Evolutionary conservation across 2,329 filamentous ascomycete species (phyloP), one percentile per base, ranked within the genome.

Genomic region (Penicillium griseofulvum): DNA sequence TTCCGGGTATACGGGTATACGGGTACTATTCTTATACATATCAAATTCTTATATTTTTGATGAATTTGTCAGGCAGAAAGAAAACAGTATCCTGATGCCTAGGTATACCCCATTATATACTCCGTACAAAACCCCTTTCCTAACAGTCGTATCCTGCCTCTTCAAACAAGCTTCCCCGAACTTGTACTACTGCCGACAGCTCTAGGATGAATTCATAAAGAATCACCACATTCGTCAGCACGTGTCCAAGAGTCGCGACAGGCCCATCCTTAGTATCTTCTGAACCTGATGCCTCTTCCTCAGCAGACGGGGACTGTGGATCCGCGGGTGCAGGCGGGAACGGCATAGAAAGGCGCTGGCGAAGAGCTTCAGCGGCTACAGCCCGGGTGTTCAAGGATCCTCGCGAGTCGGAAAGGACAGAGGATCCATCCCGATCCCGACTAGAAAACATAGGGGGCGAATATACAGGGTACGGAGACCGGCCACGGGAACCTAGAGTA

Each of bases 201-300:
- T 94, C 90, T 47, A 93, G 80, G 47, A 93, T 74, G 68, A 94
- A 94, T 34, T 89, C 88, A 70, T 94, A 90, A 54, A 91, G 78
- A 48, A 93, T 83, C 55, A 93, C 83, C 38, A 88, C 84, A 69
- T 93, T 94, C 6, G 89, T 93, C 58, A 94, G 76, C 11, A 93
- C 78, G 69, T 93, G 89, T 38, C 87, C 90, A 5, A 94, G 83
- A 8, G 87, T 90, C 8, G 85, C 87, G 10, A 79, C 80, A 46
- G 72, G 74, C 5, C 74, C 68, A 28, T 68, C 68, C 44, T 71
- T 70, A 10, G 67, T 62, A 10, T 64, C 58, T 39, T 63, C 61
- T 16, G 44, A 17, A 4, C 55, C 56, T 0, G 56, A 46, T 6
- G 41, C 9, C 11, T 45, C 55, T 10, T 57, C 60, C 3, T 64